Conservation (phyloP, 257 asterid species). For the Echites panduratus region DNA sequence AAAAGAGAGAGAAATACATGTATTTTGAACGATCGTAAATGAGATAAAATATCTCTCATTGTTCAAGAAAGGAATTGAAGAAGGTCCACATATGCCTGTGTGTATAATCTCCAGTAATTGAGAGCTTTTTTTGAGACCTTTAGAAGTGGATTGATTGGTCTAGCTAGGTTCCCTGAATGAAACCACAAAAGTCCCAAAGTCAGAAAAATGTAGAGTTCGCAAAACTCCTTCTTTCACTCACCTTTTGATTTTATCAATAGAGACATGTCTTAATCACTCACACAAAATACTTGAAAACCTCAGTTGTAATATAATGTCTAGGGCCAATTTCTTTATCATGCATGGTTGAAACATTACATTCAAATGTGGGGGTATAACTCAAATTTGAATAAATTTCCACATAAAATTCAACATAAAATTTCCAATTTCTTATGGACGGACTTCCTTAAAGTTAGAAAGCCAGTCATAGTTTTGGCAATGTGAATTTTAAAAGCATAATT, state of each 20-base stretch:
- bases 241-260: too few species aligned
- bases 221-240: background rate
- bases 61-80: background rate
- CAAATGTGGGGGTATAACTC: too few species aligned
- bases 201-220: background rate
- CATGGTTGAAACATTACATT: background rate
- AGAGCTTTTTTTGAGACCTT: too few species aligned
- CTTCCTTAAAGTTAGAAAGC: background rate
- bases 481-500: too few species aligned
- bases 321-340: background rate
- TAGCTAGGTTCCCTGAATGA: background rate
- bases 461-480: background rate
- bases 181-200: background rate
- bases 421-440: background rate
- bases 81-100: background rate
- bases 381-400: too few species aligned
- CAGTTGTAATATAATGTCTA: background rate
- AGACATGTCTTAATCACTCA: background rate
- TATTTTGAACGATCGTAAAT: too few species aligned
- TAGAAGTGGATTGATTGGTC: background rate
- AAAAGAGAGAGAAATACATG: too few species aligned
- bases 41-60: too few species aligned
- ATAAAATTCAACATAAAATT: background rate
- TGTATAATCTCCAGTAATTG: background rate
- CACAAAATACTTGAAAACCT: too few species aligned